phyloP scores from a whole-genome alignment of 1,139 yeast genomes.

The Taiozyma sp. region DNA sequence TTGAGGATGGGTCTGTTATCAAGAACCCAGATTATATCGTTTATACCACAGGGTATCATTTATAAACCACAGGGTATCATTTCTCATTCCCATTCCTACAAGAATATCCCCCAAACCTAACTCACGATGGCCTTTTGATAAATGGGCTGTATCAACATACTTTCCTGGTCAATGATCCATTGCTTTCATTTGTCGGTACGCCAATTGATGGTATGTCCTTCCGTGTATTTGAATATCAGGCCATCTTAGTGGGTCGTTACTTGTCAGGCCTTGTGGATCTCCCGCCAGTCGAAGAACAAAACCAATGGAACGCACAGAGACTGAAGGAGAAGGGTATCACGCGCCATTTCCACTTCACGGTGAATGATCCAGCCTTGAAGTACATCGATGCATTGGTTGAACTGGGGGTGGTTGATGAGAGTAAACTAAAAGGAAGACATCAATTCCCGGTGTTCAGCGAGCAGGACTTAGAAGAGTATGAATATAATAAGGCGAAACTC shows the following conservation, averaged over 20 bases:
- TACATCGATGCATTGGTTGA: slow-evolving; percentile 2
- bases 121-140: slow-evolving; percentile 20
- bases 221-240: slow-evolving; percentile 14
- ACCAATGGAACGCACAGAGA: slow-evolving; percentile 4
- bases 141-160: slow-evolving; percentile 35
- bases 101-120: slow-evolving; percentile 25
- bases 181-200: slow-evolving; percentile 11
- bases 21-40: slow-evolving; percentile 30
- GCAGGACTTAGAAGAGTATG: slow-evolving; percentile 2
- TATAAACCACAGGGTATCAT: no score
- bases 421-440: neutral
- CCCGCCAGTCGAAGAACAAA: slow-evolving; percentile 6
- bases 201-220: slow-evolving; percentile 14
- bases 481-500: slow-evolving; percentile 1
- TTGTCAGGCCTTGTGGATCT: slow-evolving; percentile 12
- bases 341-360: slow-evolving; percentile 3
- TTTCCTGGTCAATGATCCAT: slow-evolving; percentile 35
- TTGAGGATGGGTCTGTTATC: slow-evolving; percentile 5
- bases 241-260: slow-evolving; percentile 23
- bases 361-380: slow-evolving; percentile 3
- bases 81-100: slow-evolving; percentile 37
- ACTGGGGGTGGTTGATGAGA: slow-evolving; percentile 1
- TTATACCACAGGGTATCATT: slow-evolving; percentile 42
- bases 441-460: slow-evolving; percentile 3
- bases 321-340: slow-evolving; percentile 6